Percentiles rank a stretch among this genome's conserved stretches.
Conservation (phyloP, 495 filamentous ascomycete species). For the Hypoxylon fragiforme region DNA sequence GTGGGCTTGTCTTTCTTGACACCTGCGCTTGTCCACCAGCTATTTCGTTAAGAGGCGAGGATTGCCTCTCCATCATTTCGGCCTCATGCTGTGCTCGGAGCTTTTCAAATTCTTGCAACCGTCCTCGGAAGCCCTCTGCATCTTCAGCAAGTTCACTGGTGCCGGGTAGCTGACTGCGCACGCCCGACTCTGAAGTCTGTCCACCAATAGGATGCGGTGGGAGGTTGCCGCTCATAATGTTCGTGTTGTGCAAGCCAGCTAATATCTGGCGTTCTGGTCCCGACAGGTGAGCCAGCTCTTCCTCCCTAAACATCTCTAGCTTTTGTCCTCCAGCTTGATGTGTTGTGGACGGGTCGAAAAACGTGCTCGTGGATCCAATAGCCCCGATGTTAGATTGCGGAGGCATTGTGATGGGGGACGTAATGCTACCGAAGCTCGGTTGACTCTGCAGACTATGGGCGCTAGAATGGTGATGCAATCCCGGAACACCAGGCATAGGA, state of each 20-base stretch:
- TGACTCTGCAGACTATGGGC: constrained; percentile 95
- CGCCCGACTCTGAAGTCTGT: constrained; percentile 35
- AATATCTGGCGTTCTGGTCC: constrained; percentile 40
- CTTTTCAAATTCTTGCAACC: constrained; percentile 59
- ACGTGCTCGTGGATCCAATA: constrained; percentile 55
- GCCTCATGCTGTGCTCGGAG: constrained; percentile 61
- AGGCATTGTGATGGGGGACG: constrained; percentile 78
- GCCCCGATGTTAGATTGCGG: constrained; percentile 69
- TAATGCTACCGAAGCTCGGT: constrained; percentile 89
- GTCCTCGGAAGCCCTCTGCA: constrained; percentile 52
- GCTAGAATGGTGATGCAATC: constrained; percentile 89
- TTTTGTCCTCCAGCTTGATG: constrained; percentile 37
- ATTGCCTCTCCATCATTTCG: constrained; percentile 38
- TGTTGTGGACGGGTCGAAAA: constrained; percentile 66
- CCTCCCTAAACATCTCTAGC: constrained; percentile 53
- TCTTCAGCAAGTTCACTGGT: constrained; percentile 53
- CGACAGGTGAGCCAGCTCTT: constrained; percentile 47
- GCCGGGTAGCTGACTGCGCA: constrained; percentile 46
- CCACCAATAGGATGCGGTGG: constrained; percentile 39
- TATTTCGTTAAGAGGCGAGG: constrained; percentile 36
- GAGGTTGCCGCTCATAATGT: constrained; percentile 32
- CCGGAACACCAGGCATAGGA: constrained; percentile 66
- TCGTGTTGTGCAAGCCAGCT: constrained; percentile 35
- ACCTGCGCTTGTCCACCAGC: constrained; percentile 11
- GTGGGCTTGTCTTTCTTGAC: constrained; percentile 8